Evolutionary conservation across 106 monocot genomes (phyloP), one percentile per base, ranked within the genome.

Genomic region (Phalaenopsis equestris): DNA sequence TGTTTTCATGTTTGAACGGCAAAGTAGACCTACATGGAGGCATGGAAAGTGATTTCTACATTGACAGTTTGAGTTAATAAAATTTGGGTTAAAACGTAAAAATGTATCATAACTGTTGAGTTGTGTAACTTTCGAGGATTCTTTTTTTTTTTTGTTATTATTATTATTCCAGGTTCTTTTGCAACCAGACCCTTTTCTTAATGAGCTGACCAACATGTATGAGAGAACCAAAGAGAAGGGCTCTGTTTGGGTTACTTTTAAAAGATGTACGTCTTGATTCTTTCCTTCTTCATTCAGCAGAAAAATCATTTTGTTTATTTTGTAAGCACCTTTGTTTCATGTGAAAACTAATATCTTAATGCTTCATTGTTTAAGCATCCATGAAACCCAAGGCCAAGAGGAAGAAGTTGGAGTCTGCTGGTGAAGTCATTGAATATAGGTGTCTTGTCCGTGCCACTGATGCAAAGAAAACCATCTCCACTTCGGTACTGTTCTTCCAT

Each of bases 401-500:
- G 75, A 87, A 89, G 43, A 92, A 88, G 79, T 82, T 94, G 88
- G 73, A 78, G 73, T 78, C 82, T 46, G 76, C 75, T 43, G 91
- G 87, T 57, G 87, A 98, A 83, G 45, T 45, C 3, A 82, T 98
- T 46, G 94, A 98, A 58, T 87, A 88, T 42, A 83, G 86, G 42
- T 98, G 94, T 79, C 94, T 98, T 76, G 89, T 98, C 77, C 94
- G 92, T 84, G 98, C 98, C 12, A 94, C 94, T 70, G 89, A 98
- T 90, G 90, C 89, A 39, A 98, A 94, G 82, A 94, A 88, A 79
- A 98, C 77, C 11, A 98, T 98, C 80, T 91, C 92, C 41, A 94
- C 98, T 55, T 81, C 88, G 80, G 96, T 96, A 91, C 56, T 46
- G 12, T 48, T 24, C n/a, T 76, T 23, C 76, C 48, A 41, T 61